Evolutionary conservation across 2,329 filamentous ascomycete species (phyloP).

Genomic region (Basipetospora chlamydospora): DNA sequence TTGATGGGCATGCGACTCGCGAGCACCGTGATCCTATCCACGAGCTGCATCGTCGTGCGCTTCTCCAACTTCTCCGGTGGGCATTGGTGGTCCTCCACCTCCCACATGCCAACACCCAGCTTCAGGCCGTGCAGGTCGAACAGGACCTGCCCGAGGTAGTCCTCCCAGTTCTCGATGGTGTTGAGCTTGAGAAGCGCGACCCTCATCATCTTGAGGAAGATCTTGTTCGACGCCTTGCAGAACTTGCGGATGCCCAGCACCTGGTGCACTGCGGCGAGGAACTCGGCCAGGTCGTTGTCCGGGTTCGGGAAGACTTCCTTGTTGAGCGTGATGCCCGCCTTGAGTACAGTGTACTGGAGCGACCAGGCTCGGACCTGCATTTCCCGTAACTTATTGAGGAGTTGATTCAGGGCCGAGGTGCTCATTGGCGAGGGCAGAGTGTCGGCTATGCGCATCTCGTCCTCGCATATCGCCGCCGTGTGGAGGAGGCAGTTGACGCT

Average conservation of each 20-base stretch:
- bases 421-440: constrained; percentile 39
- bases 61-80: constrained; percentile 64
- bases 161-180: constrained; percentile 68
- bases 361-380: constrained; percentile 83
- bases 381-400: constrained; percentile 63
- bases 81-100: constrained; percentile 68
- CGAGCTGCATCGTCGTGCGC: constrained; percentile 62
- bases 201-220: constrained; percentile 80
- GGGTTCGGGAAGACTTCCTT: constrained; percentile 47
- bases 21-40: constrained; percentile 71
- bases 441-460: constrained; percentile 69
- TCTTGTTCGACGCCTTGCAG: constrained; percentile 73
- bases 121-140: constrained; percentile 74
- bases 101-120: constrained; percentile 51
- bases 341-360: constrained; percentile 67
- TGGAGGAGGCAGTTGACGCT: constrained; percentile 64
- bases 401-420: constrained; percentile 35
- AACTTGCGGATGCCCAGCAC: constrained; percentile 70
- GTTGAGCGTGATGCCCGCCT: constrained; percentile 58
- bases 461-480: constrained; percentile 67
- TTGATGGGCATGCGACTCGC: constrained; percentile 77
- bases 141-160: constrained; percentile 72
- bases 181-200: constrained; percentile 66
- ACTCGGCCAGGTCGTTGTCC: constrained; percentile 62
- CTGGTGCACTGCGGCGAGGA: constrained; percentile 68